Conservation (phyloP, 176 grass and related monocot species). For the Hyparrhenia diplandra region DNA sequence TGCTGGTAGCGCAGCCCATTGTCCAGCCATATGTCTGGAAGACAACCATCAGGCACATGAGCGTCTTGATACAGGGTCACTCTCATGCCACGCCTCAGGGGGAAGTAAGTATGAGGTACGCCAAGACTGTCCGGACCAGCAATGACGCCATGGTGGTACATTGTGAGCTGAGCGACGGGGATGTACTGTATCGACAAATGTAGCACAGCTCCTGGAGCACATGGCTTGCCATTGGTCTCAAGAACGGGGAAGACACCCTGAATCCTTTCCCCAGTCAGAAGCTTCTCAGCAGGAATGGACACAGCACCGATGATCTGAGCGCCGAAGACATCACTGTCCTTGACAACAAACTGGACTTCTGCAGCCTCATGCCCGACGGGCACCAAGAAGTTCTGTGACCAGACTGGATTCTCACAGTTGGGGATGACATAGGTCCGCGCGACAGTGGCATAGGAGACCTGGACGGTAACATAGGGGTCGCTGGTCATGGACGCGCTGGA, state of each 20-base stretch:
- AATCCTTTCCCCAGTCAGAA: conserved; percentile 49
- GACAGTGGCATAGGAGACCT: conserved; percentile 42
- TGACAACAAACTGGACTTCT: conserved; percentile 72
- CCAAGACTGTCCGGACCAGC: conserved; percentile 49
- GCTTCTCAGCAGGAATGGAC: conserved; percentile 39
- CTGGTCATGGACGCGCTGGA: conserved; percentile 52
- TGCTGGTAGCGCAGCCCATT: conserved; percentile 65
- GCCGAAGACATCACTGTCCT: conserved; percentile 70
- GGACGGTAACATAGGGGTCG: conserved; percentile 75
- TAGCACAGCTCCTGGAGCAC: conserved; percentile 45
- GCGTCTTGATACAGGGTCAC: conserved; percentile 82
- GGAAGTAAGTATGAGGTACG: conserved; percentile 82
- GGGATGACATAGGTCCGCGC: conserved; percentile 68
- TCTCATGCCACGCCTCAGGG: conserved; percentile 51
- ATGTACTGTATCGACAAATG: conserved; percentile 67
- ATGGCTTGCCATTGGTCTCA: conserved; percentile 58
- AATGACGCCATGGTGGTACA: conserved; percentile 64
- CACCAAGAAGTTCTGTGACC: conserved; percentile 73
- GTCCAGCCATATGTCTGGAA: conserved; percentile 61
- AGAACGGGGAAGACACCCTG: conserved; percentile 53
- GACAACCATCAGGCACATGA: conserved; percentile 73
- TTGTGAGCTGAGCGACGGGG: conserved; percentile 49
- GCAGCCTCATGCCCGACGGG: conserved; percentile 65
- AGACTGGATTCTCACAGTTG: conserved; percentile 76
- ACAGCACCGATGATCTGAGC: conserved; percentile 71